Base-by-base conservation (phyloP, 768 basidiomycete genomes). In the Termitomyces eurrhizus region DNA sequence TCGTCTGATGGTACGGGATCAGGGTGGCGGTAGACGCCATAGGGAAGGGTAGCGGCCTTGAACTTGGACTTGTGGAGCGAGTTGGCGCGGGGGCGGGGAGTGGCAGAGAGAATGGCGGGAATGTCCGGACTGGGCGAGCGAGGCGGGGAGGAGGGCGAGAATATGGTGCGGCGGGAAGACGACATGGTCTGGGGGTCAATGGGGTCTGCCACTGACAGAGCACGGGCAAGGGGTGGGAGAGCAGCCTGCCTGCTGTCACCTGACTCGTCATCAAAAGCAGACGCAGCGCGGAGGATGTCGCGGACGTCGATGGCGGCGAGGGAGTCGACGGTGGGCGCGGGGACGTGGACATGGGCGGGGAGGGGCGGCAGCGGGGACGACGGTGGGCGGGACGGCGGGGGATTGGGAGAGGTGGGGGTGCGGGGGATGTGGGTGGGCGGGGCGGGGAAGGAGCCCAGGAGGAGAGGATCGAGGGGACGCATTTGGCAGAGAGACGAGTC, bases 321-420 rank as follows among this genome's bases (percentile, higher is more conserved):
- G 51, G 74, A 75, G 48, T 64, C 63, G 51, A 32, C 26, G 24
- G 39, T 46, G 59, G 5, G 35, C 5, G n/a, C 7, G 35, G 29
- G n/a, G n/a, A 29, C 29, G 29, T 29, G n/a, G 44, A 13, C 39
- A 41, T 84, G 83, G 2, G 84, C 86, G 0, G 89, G 89, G 1
- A 89, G 65, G 3, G 89, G 86, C 0, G 89, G 88, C 3, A 89
- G 79, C 0, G 88, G 87, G 0, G 75, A 65, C 0, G 77, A 72
- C 0, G 88, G 88, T 0, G 87, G 88, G 1, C 73, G 75, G 0
- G 83, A 83, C 0, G 81, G 85, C 0, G 87, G 86, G 0, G 86
- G 87, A 57, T 85, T 53, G 1, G 59, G 37, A 0, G 68, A 57
- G 63, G 63, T 67, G 11, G 75, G 70, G 0, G 72, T 68, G 4